Conservation (phyloP, 805 yeast genomes). For the Sungouiella thailandica region DNA sequence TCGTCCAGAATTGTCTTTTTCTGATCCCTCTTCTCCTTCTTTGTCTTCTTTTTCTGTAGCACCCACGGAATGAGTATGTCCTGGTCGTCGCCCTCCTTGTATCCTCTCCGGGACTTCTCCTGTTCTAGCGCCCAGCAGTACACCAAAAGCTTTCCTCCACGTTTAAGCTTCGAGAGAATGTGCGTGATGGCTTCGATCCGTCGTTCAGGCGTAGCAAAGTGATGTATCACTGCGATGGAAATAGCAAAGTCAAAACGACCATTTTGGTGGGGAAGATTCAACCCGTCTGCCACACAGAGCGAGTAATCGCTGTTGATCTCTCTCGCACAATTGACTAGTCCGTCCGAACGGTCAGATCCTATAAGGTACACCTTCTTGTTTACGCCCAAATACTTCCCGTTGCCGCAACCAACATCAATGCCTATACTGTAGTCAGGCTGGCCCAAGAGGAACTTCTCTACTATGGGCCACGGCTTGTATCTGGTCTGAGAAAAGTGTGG, state of each 20-base stretch:
- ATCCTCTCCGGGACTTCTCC: constrained; percentile 81
- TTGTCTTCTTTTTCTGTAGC: constrained; percentile 32
- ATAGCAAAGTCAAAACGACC: constrained; percentile 74
- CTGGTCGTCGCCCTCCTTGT: constrained; percentile 85
- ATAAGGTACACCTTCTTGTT: constrained; percentile 64
- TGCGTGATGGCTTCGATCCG: constrained; percentile 70
- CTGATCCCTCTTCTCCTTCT: background rate
- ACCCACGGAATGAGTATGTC: constrained; percentile 98
- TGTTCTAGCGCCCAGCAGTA: constrained; percentile 98
- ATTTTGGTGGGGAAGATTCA: constrained; percentile 41
- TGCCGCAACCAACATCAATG: constrained; percentile 94
- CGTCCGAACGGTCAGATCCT: constrained; percentile 73
- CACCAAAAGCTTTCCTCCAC: constrained; percentile 67
- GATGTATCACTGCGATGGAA: constrained; percentile 93
- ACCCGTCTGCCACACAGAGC: constrained; percentile 76
- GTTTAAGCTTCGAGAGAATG: constrained; percentile 53
- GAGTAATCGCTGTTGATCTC: constrained; percentile 43
- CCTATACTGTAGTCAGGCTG: constrained; percentile 62
- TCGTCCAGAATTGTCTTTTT: constrained; percentile 1
- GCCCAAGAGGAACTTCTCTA: constrained; percentile 56
- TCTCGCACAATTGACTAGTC: constrained; percentile 60
- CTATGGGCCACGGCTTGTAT: constrained; percentile 97
- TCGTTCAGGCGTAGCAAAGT: constrained; percentile 81
- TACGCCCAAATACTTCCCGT: constrained; percentile 82
- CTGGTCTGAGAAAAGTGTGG: constrained; percentile 89